Base-by-base conservation (phyloP, 1,139 yeast species). In the Magnusiomyces ingens region DNA sequence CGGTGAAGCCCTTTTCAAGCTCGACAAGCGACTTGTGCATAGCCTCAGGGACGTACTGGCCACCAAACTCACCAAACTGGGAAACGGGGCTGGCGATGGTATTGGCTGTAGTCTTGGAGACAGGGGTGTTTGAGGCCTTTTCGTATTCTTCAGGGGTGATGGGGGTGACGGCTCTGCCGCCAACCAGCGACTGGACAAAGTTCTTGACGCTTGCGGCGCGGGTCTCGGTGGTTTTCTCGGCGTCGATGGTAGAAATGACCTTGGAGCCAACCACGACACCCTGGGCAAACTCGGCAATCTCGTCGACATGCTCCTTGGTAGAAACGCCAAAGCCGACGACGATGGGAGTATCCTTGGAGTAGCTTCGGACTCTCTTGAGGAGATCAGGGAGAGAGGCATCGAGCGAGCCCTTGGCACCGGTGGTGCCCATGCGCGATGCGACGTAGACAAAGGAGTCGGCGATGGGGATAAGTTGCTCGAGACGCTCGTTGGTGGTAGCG, bases 271-370 rank as follows among this genome's bases (percentile, higher is more conserved):
- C 90, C 42, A 93, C 99, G 45, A 91, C 96, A 73, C 97, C 99
- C 56, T 74, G 74, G n/a, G 98, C 88, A 45, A 81, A 73, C 43
- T 79, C 70, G 56, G 96, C 95, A 47, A 93, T 96, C 49, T 81
- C 75, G 57, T 80, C 70, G 67, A 85, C 91, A 70, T 93, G 98
- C 59, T 90, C 95, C 71, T 96, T 81, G 11, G 95, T 93, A 45
- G 94, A 82, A 54, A 93, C 95, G 68, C 99, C 99, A 65, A 93
- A 93, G 0, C 99, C 99, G 50, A 94, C 97, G 19, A 98, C 98
- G 58, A 93, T 71, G 29, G 98, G 98, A 42, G 80, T 85, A 48
- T 76, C 78, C 36, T 85, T 84, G 11, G 95, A 79, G 65, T 79
- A 77, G 59, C 79, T 76, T 66, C 95, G 80, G 15, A 94, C 95